Evolutionary conservation across 2,329 filamentous ascomycete species (phyloP), one percentile per base, ranked within the genome.

Genomic region (Cladosporium sphaerospermum): DNA sequence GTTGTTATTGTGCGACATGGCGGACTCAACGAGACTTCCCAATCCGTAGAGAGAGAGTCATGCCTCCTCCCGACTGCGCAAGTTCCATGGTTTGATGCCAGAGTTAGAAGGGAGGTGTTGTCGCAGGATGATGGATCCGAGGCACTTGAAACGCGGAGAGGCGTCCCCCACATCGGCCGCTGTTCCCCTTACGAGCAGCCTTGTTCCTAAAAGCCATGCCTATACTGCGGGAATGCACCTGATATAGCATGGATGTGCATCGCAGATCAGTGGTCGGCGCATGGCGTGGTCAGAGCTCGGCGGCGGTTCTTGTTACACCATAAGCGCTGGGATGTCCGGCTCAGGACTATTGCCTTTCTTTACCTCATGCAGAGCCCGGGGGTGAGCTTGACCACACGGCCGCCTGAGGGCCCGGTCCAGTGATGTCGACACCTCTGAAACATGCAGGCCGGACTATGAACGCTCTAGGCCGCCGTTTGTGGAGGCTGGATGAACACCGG

Each of bases 121-220:
- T 9, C 14, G 19, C 11, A 11, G 42, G 16, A 39, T 43, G 19
- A 28, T 44, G 42, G 6, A 31, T 50, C 36, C 16, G 13, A 31
- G n/a, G 43, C 28, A 23, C 32, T 19, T 51, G 48, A 44, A 51
- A 51, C 48, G 48, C 48, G 48, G 48, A 51, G 48, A 39, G 36
- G 8, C 36, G 36, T 39, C 36, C n/a, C 13, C 34, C 34, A 11
- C 10, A 9, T 11, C 34, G 34, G 34, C 34, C 10, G 34, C 10
- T 36, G 10, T 36, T 11, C 36, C 36, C 36, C 36, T 39, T 39
- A 39, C 16, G 36, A 14, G 36, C 13, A n/a, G 36, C 10, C 8
- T n/a, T 9, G n/a, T 39, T 4, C n/a, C 11, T 16, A 14, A 39
- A n/a, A 8, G n/a, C 36, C 16, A 14, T 13, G 36, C 13, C 36